These are phyloP conservation scores for Cyberlindnera xishuangbannaensis DNA, from an alignment of 805 yeast genomes.

Conservation along the genomic window DNA sequence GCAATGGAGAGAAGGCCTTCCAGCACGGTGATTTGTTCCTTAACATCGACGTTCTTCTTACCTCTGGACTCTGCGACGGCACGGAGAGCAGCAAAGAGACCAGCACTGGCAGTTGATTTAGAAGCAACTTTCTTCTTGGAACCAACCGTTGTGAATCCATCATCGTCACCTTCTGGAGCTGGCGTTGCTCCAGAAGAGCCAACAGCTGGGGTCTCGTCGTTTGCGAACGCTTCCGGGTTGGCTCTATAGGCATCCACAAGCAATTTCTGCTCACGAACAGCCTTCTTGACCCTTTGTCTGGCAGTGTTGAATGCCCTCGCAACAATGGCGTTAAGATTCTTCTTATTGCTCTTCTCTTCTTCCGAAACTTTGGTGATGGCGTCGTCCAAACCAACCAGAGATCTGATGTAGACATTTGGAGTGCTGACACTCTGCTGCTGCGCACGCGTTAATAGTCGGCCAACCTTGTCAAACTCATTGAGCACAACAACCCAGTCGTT, in stretches of 20 bases:
- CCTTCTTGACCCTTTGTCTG: slow-evolving; percentile 83
- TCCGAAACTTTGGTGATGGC: slow-evolving; percentile 47
- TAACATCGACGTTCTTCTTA: slow-evolving; percentile 84
- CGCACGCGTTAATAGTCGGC: slow-evolving; percentile 59
- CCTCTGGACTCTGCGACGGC: slow-evolving; percentile 86
- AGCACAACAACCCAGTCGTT: slow-evolving; percentile 77
- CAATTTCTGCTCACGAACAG: slow-evolving; percentile 59
- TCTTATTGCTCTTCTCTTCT: slow-evolving; percentile 38
- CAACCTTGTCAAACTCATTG: slow-evolving; percentile 72
- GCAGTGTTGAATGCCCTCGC: slow-evolving; percentile 83
- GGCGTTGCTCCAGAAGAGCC: slow-evolving; percentile 20
- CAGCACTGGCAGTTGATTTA: slow-evolving; percentile 22
- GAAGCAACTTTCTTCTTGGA: slow-evolving; percentile 21
- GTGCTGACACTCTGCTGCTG: slow-evolving; percentile 70
- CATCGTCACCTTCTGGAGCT: slow-evolving; percentile 25
- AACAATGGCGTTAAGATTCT: slow-evolving; percentile 75
- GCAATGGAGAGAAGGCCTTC: slow-evolving; percentile 51
- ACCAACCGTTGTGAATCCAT: slow-evolving; percentile 9
- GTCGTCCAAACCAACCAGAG: slow-evolving; percentile 68
- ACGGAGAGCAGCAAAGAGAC: slow-evolving; percentile 66
- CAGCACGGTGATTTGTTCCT: slow-evolving; percentile 67
- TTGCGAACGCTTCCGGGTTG: slow-evolving; percentile 71
- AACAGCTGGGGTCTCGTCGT: slow-evolving; percentile 35
- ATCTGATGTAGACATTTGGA: slow-evolving; percentile 66
- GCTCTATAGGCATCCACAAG: slow-evolving; percentile 55